Evolutionary conservation across 1,139 yeast genomes (phyloP).

Genomic region (Diutina neorugosa): DNA sequence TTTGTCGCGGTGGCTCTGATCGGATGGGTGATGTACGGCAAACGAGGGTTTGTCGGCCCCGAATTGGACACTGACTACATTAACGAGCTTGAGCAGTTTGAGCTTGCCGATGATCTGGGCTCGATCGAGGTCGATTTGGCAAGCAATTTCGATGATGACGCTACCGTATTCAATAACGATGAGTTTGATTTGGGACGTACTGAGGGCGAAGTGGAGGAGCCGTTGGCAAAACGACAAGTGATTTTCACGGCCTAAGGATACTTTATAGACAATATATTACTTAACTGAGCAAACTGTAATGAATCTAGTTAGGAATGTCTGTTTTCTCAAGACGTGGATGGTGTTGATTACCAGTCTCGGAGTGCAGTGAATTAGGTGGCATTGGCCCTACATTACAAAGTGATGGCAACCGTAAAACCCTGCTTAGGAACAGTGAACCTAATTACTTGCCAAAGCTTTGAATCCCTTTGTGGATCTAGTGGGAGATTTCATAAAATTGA

Average conservation of each 20-base stretch:
- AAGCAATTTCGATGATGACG: neutral
- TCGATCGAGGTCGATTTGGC: neutral
- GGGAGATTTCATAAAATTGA: no score
- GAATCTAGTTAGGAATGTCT: no score
- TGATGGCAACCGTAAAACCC: no score
- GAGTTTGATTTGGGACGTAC: neutral
- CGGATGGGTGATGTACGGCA: constrained; percentile 51
- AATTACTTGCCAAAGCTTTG: no score
- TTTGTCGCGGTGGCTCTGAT: constrained; percentile 37
- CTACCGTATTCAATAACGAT: neutral
- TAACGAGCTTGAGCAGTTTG: neutral
- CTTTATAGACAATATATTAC: neutral
- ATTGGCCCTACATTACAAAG: no score
- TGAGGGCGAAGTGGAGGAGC: neutral
- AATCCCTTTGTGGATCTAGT: no score
- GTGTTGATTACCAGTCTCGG: no score
- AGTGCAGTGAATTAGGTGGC: no score
- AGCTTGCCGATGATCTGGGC: neutral
- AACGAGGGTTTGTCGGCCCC: constrained; percentile 50
- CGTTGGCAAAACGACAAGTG: neutral
- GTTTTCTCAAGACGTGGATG: no score
- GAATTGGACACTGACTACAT: constrained; percentile 25
- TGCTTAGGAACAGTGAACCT: no score
- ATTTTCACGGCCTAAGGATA: neutral
- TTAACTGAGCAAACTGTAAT: no score